These are phyloP conservation scores for Penicillium paneum DNA, from an alignment of 2,329 filamentous ascomycete species.

Conservation along the genomic window DNA sequence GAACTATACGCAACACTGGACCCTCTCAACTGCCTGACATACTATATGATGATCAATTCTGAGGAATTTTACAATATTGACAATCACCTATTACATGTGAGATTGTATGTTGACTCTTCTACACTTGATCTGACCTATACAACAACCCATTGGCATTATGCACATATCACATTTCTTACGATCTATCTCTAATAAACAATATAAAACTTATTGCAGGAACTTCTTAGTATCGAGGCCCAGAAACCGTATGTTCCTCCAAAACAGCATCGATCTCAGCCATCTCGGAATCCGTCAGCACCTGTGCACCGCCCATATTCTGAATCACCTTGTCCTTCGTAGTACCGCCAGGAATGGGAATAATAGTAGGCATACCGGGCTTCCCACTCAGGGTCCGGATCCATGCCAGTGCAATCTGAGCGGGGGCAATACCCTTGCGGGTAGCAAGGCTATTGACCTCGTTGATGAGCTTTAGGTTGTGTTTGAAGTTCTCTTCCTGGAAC, in stretches of 20 bases:
- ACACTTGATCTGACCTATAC: slow-evolving; percentile 46
- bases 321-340: slow-evolving; percentile 37
- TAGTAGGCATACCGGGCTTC: slow-evolving; percentile 44
- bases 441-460: slow-evolving; percentile 47
- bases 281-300: slow-evolving; percentile 34
- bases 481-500: slow-evolving; percentile 52
- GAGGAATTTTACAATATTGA: slow-evolving; percentile 47
- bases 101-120: slow-evolving; percentile 47
- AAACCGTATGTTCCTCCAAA: slow-evolving; percentile 45
- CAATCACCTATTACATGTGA: slow-evolving; percentile 40
- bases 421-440: slow-evolving; percentile 42
- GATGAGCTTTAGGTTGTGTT: slow-evolving; percentile 51
- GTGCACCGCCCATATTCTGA: slow-evolving; percentile 33
- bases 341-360: slow-evolving; percentile 38
- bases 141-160: background rate
- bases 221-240: slow-evolving; percentile 29
- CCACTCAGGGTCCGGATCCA: slow-evolving; percentile 48
- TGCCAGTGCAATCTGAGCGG: slow-evolving; percentile 49
- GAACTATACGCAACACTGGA: slow-evolving; percentile 7
- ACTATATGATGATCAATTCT: slow-evolving; percentile 36
- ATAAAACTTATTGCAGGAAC: background rate
- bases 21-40: slow-evolving; percentile 11
- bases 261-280: slow-evolving; percentile 53
- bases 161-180: slow-evolving; percentile 6
- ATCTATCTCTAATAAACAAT: slow-evolving; percentile 19